These are phyloP conservation scores for Neolecta irregularis DNA, from an alignment of 1,139 yeast species.

Conservation along the genomic window DNA sequence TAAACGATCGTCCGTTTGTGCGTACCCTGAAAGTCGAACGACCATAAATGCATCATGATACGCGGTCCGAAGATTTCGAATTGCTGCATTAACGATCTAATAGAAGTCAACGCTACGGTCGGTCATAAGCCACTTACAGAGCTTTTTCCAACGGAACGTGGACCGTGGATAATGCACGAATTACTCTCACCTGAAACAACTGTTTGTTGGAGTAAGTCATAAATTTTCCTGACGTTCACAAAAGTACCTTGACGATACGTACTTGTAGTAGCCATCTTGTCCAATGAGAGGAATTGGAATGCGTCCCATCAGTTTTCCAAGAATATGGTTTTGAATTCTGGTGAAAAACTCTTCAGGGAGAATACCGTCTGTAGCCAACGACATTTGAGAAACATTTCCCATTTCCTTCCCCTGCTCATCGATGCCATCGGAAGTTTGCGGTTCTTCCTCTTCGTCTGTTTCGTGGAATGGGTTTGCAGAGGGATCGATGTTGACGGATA, in stretches of 20 bases:
- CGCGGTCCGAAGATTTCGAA: constrained; percentile 33
- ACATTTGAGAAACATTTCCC: no score
- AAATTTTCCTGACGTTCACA: constrained; percentile 37
- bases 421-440: no score
- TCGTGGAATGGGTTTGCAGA: no score
- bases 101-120: no score
- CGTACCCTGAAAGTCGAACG: constrained; percentile 51
- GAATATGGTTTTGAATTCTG: constrained; percentile 11
- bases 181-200: constrained; percentile 60
- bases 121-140: no score
- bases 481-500: no score
- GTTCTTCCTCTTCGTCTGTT: no score
- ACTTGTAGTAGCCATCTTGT: constrained; percentile 18
- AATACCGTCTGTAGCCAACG: no score
- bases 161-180: constrained; percentile 67
- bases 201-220: constrained; percentile 46
- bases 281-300: constrained; percentile 18
- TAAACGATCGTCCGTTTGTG: constrained; percentile 57
- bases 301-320: constrained; percentile 14
- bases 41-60: constrained; percentile 34
- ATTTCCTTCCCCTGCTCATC: no score
- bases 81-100: constrained; percentile 41
- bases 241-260: not conserved
- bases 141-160: constrained; percentile 67
- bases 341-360: no score